phyloP scores from a whole-genome alignment of 1,284 basidiomycete genomes.

The Pseudozyma thailandica region DNA sequence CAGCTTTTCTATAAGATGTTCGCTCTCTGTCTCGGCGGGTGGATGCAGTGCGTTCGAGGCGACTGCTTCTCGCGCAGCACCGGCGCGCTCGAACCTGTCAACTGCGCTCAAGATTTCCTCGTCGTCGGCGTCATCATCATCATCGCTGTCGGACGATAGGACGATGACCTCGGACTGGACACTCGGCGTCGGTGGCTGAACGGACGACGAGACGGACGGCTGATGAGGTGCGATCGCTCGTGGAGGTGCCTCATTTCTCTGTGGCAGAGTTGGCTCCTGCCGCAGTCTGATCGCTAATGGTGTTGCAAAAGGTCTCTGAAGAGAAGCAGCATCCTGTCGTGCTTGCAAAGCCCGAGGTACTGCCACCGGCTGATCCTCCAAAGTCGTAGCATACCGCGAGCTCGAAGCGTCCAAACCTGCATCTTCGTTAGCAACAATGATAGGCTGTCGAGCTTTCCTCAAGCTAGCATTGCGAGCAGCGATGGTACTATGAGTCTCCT shows the following conservation, averaged over 20 bases:
- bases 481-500: slow-evolving; percentile 24
- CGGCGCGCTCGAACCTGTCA: too few relatives aligned
- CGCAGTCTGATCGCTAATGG: too few relatives aligned
- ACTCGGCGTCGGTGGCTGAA: background rate
- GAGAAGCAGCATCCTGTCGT: too few relatives aligned
- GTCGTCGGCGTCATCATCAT: slow-evolving; percentile 2
- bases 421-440: background rate
- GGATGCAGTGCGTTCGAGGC: too few relatives aligned
- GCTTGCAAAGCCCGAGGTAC: too few relatives aligned
- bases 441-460: slow-evolving; percentile 20
- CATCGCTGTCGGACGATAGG: slow-evolving; percentile 32
- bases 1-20: background rate
- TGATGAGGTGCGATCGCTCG: background rate
- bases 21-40: background rate
- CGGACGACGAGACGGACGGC: background rate
- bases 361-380: too few relatives aligned
- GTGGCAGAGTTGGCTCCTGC: too few relatives aligned
- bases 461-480: slow-evolving; percentile 40
- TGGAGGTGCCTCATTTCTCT: background rate
- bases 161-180: slow-evolving; percentile 25
- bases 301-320: too few relatives aligned
- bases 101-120: too few relatives aligned
- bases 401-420: too few relatives aligned
- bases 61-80: too few relatives aligned
- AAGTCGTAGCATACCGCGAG: too few relatives aligned